phyloP scores from a whole-genome alignment of 768 basidiomycete species.

The Agaricus blazei region DNA sequence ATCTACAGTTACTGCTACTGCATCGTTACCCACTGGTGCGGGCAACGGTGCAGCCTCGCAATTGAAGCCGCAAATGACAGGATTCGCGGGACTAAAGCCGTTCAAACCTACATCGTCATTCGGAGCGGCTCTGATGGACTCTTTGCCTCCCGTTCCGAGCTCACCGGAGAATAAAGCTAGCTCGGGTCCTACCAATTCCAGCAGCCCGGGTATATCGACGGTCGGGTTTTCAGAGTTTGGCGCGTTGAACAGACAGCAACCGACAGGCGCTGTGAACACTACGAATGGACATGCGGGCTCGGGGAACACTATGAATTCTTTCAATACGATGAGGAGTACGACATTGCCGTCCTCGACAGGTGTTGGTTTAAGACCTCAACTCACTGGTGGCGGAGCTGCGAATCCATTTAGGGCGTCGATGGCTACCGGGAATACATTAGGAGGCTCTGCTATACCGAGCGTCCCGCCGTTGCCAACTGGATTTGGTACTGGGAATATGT shows the following conservation, averaged over 20 bases:
- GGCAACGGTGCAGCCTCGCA: constrained; percentile 13
- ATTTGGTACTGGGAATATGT: constrained; percentile 6
- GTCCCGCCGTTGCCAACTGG: constrained; percentile 7
- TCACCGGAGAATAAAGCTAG: constrained; percentile 44
- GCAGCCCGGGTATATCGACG: background rate
- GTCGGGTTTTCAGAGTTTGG: constrained; percentile 1
- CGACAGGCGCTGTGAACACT: constrained; percentile 5
- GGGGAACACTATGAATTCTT: constrained; percentile 17
- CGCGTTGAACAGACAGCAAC: constrained; percentile 4
- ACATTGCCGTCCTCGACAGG: constrained; percentile 28
- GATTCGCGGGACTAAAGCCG: constrained; percentile 61
- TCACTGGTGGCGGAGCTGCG: constrained; percentile 55
- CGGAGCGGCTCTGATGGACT: constrained; percentile 68
- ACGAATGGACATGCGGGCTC: constrained; percentile 10
- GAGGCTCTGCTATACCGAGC: background rate
- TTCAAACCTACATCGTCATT: constrained; percentile 84
- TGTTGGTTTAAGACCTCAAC: constrained; percentile 53
- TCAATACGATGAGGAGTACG: background rate
- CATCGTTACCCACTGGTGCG: constrained; percentile 6
- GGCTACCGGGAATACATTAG: constrained; percentile 24
- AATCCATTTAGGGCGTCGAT: constrained; percentile 69
- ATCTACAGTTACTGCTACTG: constrained; percentile 15
- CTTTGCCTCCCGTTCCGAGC: constrained; percentile 69
- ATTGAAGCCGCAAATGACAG: constrained; percentile 43
- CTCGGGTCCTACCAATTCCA: constrained; percentile 30